Base-by-base conservation (phyloP, 441 rosid genomes). In the Manihot esculenta region DNA sequence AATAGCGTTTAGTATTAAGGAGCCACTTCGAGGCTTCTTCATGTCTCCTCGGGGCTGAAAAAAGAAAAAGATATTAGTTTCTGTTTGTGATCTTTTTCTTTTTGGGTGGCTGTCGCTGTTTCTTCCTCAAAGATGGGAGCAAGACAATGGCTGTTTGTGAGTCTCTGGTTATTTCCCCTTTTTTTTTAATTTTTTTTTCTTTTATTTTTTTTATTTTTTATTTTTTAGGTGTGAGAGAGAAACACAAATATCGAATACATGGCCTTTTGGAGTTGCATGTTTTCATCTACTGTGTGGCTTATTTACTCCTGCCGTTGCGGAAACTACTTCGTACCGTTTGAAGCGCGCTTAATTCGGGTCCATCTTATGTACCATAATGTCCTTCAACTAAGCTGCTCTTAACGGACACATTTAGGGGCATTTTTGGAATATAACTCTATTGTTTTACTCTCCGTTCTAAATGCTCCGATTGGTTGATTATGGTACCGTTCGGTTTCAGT, bases 21-120 rank as follows among this genome's bases (percentile, higher is more conserved):
- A 55, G n/a, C 62, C 66, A 55, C 75, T 79, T 51, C 74, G 73
- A 62, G 79, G 77, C 73, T 78, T 83, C 83, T 77, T 87, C 92
- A 84, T 80, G 62, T 77, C 78, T n/a, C n/a, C n/a, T 80, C 63
- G 62, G 59, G 35, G 70, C 63, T 53, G 14, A 71, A 72, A 18
- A 42, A 38, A 56, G 24, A 56, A 21, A 24, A 24, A 45, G 35
- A 48, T 14, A 7, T n/a, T n/a, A n/a, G 33, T 11, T 10, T 4
- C 20, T 6, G 3, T 41, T 10, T 27, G n/a, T n/a, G n/a, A n/a
- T n/a, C n/a, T 72, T 17, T n/a, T 0, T 2, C 12, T 20, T 27
- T 10, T 35, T 58, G 59, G 42, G 20, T 48, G 66, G 45, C 47
- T 14, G 51, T 51, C 0, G 55, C 10, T 48, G 53, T 33, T 49